phyloP scores from a whole-genome alignment of 495 filamentous ascomycete species.

The Aspergillus egyptiacus region DNA sequence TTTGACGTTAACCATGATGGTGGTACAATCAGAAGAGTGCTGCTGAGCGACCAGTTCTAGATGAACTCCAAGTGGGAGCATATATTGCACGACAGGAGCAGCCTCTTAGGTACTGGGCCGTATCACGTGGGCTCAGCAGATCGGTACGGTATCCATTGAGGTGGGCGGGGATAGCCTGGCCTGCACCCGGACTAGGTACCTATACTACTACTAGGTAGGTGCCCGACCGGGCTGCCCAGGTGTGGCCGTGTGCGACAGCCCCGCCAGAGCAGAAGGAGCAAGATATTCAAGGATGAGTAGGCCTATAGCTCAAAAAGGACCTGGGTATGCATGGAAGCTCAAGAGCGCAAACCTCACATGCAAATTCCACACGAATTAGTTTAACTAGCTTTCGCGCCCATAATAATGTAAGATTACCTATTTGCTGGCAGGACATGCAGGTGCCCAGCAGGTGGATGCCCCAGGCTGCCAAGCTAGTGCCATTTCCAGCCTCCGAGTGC shows the following conservation, averaged over 20 bases:
- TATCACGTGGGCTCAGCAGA: slow-evolving; percentile 5
- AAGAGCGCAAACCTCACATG: too few species aligned
- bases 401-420: background rate
- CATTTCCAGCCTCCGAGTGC: background rate
- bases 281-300: too few species aligned
- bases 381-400: background rate
- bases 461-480: slow-evolving; percentile 21
- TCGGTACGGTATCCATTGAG: too few species aligned
- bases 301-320: too few species aligned
- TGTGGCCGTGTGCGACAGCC: too few species aligned
- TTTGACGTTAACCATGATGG: slow-evolving; percentile 60
- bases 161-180: background rate
- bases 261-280: too few species aligned
- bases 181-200: too few species aligned
- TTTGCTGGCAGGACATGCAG: background rate
- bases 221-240: too few species aligned
- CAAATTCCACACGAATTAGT: too few species aligned
- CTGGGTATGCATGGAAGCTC: too few species aligned
- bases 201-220: too few species aligned
- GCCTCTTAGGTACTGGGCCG: background rate
- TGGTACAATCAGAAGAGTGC: background rate
- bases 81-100: background rate
- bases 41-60: background rate
- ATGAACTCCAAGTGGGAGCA: background rate
- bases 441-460: slow-evolving; percentile 15